Conservation (phyloP, 208 protist species). For the Trypanosoma cruzi region DNA sequence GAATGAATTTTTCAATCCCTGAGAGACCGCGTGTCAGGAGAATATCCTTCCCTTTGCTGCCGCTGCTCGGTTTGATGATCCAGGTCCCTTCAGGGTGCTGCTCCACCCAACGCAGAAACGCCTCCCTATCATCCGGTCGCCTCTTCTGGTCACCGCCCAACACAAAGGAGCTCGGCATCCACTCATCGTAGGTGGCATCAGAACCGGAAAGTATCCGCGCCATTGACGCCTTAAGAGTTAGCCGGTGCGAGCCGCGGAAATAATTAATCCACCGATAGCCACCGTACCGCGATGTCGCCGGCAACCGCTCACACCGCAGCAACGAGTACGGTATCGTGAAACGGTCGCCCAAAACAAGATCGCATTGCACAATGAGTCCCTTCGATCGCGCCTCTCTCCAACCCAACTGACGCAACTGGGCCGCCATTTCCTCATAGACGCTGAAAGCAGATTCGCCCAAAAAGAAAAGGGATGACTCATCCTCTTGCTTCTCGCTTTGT, state of each 20-base stretch:
- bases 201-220: conserved; percentile 47
- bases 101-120: conserved; percentile 39
- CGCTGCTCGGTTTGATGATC: conserved; percentile 90
- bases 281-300: conserved; percentile 49
- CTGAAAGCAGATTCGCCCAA: conserved; percentile 71
- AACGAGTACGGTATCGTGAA: conserved; percentile 77
- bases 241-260: conserved; percentile 76
- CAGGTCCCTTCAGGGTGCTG: conserved; percentile 44
- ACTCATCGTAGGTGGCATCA: conserved; percentile 47
- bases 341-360: conserved; percentile 82
- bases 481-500: neutral
- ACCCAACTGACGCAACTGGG: conserved; percentile 52
- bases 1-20: conserved; percentile 48
- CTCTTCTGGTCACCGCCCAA: conserved; percentile 62
- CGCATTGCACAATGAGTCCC: conserved; percentile 24
- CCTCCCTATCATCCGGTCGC: conserved; percentile 52
- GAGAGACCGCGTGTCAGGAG: conserved; percentile 35
- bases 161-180: conserved; percentile 82
- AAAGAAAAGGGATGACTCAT: conserved; percentile 33
- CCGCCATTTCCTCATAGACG: conserved; percentile 86
- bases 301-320: conserved; percentile 62
- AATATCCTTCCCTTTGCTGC: conserved; percentile 81
- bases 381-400: conserved; percentile 48
- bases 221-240: conserved; percentile 88
- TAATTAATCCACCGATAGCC: conserved; percentile 89